Evolutionary conservation across 176 grass and related monocot genomes (phyloP).

Genomic region (Carex littledalei): DNA sequence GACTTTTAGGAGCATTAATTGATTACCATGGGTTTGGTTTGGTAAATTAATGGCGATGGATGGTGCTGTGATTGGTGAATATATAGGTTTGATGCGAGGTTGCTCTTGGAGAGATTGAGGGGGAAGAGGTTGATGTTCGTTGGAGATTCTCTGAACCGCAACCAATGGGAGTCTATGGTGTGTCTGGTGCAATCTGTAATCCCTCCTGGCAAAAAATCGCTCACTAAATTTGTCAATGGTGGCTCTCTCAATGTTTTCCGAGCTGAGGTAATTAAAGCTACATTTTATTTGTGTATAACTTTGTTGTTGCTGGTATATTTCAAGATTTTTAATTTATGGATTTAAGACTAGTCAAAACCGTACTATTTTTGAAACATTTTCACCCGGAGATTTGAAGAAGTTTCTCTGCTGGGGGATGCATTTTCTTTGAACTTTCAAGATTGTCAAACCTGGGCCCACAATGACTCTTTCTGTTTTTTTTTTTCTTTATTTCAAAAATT

Average conservation of each 20-base stretch:
- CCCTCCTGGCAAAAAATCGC: constrained; percentile 61
- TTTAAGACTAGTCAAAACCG: not conserved
- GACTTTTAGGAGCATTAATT: not conserved
- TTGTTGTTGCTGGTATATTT: not conserved
- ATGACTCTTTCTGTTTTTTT: not conserved
- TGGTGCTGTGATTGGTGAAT: not conserved
- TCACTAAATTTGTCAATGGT: constrained; percentile 77
- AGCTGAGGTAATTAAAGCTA: constrained; percentile 34
- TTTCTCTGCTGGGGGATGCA: not conserved
- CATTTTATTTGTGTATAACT: too few species aligned
- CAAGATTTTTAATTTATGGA: not conserved
- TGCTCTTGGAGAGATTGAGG: constrained; percentile 73
- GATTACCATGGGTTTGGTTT: not conserved
- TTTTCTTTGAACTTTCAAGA: not conserved
- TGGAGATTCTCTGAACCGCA: constrained; percentile 88
- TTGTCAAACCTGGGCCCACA: not conserved
- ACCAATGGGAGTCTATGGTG: constrained; percentile 99
- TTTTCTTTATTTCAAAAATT: not conserved
- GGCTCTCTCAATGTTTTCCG: constrained; percentile 74
- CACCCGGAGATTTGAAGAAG: too few species aligned
- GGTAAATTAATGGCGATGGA: constrained; percentile 10
- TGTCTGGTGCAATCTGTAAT: constrained; percentile 88
- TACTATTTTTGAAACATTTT: not conserved
- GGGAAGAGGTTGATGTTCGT: constrained; percentile 98
- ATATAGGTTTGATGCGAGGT: constrained; percentile 61